These are phyloP conservation scores for Glomus cerebriforme DNA, from an alignment of 192 early-diverging fungal genomes.

Conservation along the genomic window DNA sequence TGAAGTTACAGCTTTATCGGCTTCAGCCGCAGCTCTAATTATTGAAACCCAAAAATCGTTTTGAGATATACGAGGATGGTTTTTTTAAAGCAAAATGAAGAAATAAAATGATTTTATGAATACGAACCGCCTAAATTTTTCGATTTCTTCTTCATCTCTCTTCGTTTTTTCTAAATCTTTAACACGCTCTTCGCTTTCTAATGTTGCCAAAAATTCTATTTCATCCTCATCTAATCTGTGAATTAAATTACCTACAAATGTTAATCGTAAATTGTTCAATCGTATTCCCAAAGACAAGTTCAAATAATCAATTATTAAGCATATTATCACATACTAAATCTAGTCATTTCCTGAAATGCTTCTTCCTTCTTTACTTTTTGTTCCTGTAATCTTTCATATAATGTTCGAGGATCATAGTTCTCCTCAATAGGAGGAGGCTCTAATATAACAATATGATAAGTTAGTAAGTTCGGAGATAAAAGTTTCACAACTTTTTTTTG, in stretches of 20 bases:
- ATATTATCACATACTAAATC: conserved; percentile 42
- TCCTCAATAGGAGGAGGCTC: conserved; percentile 46
- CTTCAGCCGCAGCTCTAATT: conserved; percentile 26
- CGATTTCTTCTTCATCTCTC: conserved; percentile 49
- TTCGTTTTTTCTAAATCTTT: conserved; percentile 44
- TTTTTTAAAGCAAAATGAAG: background rate
- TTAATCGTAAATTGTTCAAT: background rate
- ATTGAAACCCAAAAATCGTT: background rate
- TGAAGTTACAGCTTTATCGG: background rate
- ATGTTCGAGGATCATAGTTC: conserved; percentile 72
- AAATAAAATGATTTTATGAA: background rate
- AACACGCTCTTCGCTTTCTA: conserved; percentile 53
- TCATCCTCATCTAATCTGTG: conserved; percentile 70
- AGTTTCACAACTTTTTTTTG: background rate
- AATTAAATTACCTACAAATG: conserved; percentile 55
- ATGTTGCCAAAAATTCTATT: conserved; percentile 63
- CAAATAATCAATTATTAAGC: background rate
- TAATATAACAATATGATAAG: conserved; percentile 1
- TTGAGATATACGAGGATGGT: no score
- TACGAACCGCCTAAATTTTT: conserved; percentile 53
- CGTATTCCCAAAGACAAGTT: background rate
- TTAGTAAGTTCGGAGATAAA: background rate
- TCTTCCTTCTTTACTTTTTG: conserved; percentile 66
- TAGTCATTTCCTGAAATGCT: conserved; percentile 59
- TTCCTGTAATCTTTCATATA: conserved; percentile 75